Percentiles rank a stretch among this genome's conserved stretches.
Conservation (phyloP, 2,329 filamentous ascomycete species). For the Pyrenophora teres region DNA sequence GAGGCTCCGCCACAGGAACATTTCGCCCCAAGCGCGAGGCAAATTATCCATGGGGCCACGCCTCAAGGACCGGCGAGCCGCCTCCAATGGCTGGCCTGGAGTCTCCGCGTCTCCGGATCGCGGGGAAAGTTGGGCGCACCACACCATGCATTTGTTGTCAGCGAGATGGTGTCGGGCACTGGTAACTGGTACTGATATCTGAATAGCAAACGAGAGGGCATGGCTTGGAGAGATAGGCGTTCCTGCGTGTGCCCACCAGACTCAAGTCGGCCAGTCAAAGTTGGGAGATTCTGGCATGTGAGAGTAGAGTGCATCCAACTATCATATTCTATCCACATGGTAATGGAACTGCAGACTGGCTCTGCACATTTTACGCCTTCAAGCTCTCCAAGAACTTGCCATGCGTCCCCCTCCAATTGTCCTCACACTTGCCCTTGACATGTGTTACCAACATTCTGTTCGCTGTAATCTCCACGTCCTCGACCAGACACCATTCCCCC, state of each 20-base stretch:
- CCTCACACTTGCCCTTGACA: constrained; percentile 46
- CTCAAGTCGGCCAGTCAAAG: too few species aligned
- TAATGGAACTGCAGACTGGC: too few species aligned
- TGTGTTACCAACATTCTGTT: constrained; percentile 41
- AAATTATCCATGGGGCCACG: constrained; percentile 9
- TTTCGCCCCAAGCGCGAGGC: constrained; percentile 8
- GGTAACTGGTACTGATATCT: too few species aligned
- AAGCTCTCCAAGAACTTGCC: constrained; percentile 35
- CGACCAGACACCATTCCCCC: constrained; percentile 41
- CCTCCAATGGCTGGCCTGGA: background rate
- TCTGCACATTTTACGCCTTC: constrained; percentile 4
- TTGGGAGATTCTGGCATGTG: too few species aligned
- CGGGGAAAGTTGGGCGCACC: background rate
- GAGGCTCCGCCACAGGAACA: constrained; percentile 2
- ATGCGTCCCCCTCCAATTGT: constrained; percentile 43
- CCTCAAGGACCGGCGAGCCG: constrained; percentile 5
- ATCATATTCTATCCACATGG: too few species aligned
- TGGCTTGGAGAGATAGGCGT: too few species aligned
- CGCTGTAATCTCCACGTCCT: constrained; percentile 45
- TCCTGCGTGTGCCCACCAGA: too few species aligned
- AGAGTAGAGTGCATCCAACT: too few species aligned
- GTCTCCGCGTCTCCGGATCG: background rate
- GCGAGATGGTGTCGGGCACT: too few species aligned
- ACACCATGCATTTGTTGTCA: background rate
- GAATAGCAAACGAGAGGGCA: too few species aligned